phyloP scores from a whole-genome alignment of 2,329 filamentous ascomycete species.

The Phyllosticta citribraziliensis region DNA sequence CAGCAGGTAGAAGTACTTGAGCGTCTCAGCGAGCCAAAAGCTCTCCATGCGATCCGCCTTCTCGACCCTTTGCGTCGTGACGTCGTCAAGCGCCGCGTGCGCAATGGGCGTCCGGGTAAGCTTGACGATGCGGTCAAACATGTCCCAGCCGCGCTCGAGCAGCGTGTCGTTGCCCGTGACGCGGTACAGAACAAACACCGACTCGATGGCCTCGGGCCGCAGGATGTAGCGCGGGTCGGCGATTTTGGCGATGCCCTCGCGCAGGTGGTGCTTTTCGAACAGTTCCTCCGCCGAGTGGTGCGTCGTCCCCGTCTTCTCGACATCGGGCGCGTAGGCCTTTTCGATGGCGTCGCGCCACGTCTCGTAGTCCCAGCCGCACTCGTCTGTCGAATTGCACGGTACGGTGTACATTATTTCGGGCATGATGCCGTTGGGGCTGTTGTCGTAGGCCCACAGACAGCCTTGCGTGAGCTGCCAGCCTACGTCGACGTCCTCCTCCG shows the following conservation, averaged over 20 bases:
- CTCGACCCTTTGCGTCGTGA: conserved; percentile 26
- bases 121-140: conserved; percentile 37
- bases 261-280: background rate
- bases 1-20: conserved; percentile 41
- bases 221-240: conserved; percentile 3
- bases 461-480: conserved; percentile 49
- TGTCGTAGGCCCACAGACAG: conserved; percentile 53
- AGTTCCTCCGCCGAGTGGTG: background rate
- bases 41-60: conserved; percentile 37
- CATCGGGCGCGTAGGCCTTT: conserved; percentile 28
- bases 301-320: background rate
- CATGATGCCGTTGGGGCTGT: conserved; percentile 50
- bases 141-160: conserved; percentile 39
- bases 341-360: conserved; percentile 46
- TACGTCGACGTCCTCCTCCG: conserved; percentile 43
- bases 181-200: conserved; percentile 45
- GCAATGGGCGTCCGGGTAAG: conserved; percentile 35
- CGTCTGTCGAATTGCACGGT: conserved; percentile 32
- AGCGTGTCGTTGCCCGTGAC: conserved; percentile 39
- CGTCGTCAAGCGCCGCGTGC: conserved; percentile 35
- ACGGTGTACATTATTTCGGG: conserved; percentile 47
- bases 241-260: conserved; percentile 6
- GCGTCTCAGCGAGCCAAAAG: conserved; percentile 41
- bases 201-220: conserved; percentile 49
- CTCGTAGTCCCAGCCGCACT: conserved; percentile 46